Conservation (phyloP, 176 grass and related monocot genomes). For the Eleusine coracana region DNA sequence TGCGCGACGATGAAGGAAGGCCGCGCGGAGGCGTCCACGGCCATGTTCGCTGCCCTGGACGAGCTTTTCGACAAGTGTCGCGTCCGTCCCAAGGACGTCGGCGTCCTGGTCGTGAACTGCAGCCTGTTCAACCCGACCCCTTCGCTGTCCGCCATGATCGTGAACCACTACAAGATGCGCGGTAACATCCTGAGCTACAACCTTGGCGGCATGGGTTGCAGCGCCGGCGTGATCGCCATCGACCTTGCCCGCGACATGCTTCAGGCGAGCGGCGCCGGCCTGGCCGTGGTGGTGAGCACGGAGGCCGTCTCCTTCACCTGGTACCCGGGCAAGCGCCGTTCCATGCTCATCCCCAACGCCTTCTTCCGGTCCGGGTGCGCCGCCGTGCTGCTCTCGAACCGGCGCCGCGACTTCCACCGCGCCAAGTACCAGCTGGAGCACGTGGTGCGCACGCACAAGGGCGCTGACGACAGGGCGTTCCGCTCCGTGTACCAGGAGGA, state of each 20-base stretch:
- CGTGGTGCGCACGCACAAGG: slow-evolving; percentile 96
- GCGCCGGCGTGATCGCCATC: slow-evolving; percentile 80
- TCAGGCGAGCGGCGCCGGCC: slow-evolving; percentile 73
- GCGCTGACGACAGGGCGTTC: slow-evolving; percentile 86
- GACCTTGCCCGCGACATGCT: slow-evolving; percentile 96
- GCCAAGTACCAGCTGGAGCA: slow-evolving; percentile 96
- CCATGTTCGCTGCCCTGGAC: slow-evolving; percentile 88
- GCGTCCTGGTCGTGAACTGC: slow-evolving; percentile 94
- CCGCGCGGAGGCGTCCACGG: slow-evolving; percentile 74
- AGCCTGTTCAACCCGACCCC: slow-evolving; percentile 99
- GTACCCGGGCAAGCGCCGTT: slow-evolving; percentile 80
- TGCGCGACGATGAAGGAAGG: slow-evolving; percentile 98
- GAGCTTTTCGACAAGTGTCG: slow-evolving; percentile 99
- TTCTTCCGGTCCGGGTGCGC: slow-evolving; percentile 89
- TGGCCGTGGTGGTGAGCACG: slow-evolving; percentile 88
- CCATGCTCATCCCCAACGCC: slow-evolving; percentile 95
- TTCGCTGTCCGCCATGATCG: slow-evolving; percentile 95
- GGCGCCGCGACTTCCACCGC: slow-evolving; percentile 81
- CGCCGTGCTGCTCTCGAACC: slow-evolving; percentile 81
- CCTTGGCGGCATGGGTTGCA: slow-evolving; percentile 98
- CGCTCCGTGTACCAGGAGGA: slow-evolving; percentile 98
- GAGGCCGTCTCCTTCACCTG: slow-evolving; percentile 93
- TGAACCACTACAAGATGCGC: slow-evolving; percentile 99
- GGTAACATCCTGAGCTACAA: slow-evolving; percentile 99
- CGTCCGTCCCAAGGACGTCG: slow-evolving; percentile 90